phyloP scores from a whole-genome alignment of 352 stramenopile genomes.

The Phytophthora pluvialis region DNA sequence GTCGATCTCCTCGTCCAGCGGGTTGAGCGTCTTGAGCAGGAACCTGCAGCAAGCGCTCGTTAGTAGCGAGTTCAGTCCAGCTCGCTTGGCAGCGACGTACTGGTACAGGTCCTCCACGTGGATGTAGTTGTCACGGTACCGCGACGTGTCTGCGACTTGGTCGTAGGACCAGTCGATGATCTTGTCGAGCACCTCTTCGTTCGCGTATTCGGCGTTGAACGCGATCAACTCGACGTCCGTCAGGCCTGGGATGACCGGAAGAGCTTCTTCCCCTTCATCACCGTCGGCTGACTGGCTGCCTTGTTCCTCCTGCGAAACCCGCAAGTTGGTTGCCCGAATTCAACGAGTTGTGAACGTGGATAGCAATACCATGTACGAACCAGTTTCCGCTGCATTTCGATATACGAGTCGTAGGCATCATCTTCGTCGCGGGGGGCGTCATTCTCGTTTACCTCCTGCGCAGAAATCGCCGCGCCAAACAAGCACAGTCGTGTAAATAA shows the following conservation, averaged over 20 bases:
- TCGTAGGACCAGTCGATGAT: slow-evolving; percentile 77
- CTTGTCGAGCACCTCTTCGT: slow-evolving; percentile 50
- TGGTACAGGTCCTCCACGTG: slow-evolving; percentile 58
- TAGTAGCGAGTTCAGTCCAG: background rate
- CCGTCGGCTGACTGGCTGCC: background rate
- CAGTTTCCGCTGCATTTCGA: slow-evolving; percentile 24
- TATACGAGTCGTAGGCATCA: slow-evolving; percentile 2
- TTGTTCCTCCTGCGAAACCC: slow-evolving; percentile 2
- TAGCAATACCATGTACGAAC: slow-evolving; percentile 5
- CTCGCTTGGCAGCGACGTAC: slow-evolving; percentile 25
- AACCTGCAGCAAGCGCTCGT: slow-evolving; percentile 37
- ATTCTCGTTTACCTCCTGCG: background rate
- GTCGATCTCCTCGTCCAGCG: slow-evolving; percentile 53
- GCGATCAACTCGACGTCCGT: slow-evolving; percentile 54
- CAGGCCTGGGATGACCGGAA: slow-evolving; percentile 44
- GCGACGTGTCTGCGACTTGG: slow-evolving; percentile 41
- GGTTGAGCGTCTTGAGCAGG: slow-evolving; percentile 65
- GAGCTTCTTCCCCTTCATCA: slow-evolving; percentile 18
- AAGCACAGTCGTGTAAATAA: background rate
- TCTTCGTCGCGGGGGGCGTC: background rate
- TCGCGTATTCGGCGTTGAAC: slow-evolving; percentile 65
- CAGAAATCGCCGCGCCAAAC: slow-evolving; percentile 1
- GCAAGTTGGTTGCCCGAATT: background rate
- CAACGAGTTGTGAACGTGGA: background rate
- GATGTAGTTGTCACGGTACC: slow-evolving; percentile 55